Conservation (phyloP, 2,329 filamentous ascomycete genomes). For the Plenodomus lindquistii region DNA sequence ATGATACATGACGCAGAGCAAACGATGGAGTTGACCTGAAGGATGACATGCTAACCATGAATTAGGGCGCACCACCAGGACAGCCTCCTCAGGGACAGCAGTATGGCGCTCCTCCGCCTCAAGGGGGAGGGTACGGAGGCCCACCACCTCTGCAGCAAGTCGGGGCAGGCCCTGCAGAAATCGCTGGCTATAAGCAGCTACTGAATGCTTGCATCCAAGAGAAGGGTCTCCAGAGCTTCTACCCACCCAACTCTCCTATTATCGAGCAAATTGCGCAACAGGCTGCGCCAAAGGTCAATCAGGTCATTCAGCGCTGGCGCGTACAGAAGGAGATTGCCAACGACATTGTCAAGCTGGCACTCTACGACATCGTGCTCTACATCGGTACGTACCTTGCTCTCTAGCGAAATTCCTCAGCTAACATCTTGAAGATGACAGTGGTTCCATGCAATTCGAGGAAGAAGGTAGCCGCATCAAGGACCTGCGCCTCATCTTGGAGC, state of each 20-base stretch:
- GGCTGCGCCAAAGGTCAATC: constrained; percentile 56
- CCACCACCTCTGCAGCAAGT: constrained; percentile 40
- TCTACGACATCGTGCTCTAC: constrained; percentile 67
- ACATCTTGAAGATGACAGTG: constrained; percentile 62
- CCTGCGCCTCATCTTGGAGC: constrained; percentile 64
- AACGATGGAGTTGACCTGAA: not conserved
- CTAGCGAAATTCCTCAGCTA: constrained; percentile 3
- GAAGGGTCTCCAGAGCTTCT: constrained; percentile 62
- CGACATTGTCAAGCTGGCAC: constrained; percentile 64
- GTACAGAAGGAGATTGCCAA: constrained; percentile 64
- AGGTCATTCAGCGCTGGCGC: constrained; percentile 60
- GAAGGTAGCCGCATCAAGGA: constrained; percentile 69
- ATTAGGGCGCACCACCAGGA: constrained; percentile 27
- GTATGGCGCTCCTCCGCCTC: constrained; percentile 35
- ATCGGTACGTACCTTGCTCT: constrained; percentile 46
- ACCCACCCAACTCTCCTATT: constrained; percentile 57
- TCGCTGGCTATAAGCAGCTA: constrained; percentile 60
- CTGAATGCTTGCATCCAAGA: constrained; percentile 62
- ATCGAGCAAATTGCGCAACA: constrained; percentile 57
- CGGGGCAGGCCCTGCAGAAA: constrained; percentile 54
- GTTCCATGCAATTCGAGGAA: constrained; percentile 71
- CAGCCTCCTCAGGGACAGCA: constrained; percentile 40
- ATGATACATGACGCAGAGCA: constrained; percentile 22
- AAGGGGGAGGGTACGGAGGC: constrained; percentile 39
- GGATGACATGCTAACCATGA: constrained; percentile 15